Percentiles rank a stretch among this genome's conserved stretches.
These are phyloP conservation scores for Arthrinium puccinioides DNA, from an alignment of 2,329 filamentous ascomycete species.

Conservation along the genomic window DNA sequence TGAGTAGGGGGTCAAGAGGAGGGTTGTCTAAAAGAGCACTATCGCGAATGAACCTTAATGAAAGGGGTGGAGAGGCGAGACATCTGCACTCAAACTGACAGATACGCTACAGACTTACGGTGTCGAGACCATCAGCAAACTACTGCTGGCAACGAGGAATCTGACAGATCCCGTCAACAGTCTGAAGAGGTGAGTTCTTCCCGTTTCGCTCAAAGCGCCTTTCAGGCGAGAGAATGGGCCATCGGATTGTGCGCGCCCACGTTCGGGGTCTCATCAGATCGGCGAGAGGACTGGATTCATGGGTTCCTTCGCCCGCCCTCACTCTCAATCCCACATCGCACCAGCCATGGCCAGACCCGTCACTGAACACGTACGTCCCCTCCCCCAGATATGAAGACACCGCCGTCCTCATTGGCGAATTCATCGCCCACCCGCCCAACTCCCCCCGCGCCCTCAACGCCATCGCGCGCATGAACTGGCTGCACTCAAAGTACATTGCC, in stretches of 20 bases:
- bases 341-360: too few species aligned
- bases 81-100: conserved; percentile 3
- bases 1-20: too few species aligned
- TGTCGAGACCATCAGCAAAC: conserved; percentile 21
- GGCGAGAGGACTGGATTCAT: too few species aligned
- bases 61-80: not conserved
- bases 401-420: conserved; percentile 20
- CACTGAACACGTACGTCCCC: not conserved
- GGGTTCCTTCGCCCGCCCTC: too few species aligned
- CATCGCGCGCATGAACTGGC: conserved; percentile 30
- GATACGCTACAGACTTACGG: conserved; percentile 19
- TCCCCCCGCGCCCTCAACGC: conserved; percentile 25
- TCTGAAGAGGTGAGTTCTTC: conserved; percentile 18
- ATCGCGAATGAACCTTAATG: too few species aligned
- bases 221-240: too few species aligned
- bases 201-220: too few species aligned
- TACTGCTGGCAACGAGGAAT: conserved; percentile 22
- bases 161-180: conserved; percentile 22
- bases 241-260: too few species aligned
- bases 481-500: conserved; percentile 25
- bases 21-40: too few species aligned
- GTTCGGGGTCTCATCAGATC: too few species aligned
- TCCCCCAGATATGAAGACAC: conserved; percentile 23
- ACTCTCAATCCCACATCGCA: too few species aligned
- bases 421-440: conserved; percentile 25